Conservation (phyloP, 73 alveolate species). For the Symbiodinium natans region DNA sequence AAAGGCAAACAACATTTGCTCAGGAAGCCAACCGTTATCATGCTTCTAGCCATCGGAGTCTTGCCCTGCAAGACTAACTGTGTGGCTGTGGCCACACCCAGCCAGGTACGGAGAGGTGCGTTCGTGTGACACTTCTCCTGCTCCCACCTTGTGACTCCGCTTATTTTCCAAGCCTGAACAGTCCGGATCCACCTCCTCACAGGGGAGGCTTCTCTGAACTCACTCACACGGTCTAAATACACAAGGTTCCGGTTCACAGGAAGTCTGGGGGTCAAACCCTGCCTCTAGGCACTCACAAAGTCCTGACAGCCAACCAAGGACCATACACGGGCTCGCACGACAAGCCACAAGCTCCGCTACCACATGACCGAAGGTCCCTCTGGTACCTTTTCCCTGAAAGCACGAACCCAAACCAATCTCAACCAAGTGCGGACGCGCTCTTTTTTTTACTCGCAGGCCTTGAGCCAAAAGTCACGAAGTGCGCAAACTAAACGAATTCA, state of each 20-base stretch:
- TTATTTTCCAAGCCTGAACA: constrained; percentile 13
- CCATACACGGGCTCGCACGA: no score
- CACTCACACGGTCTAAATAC: neutral
- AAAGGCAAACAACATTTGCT: neutral
- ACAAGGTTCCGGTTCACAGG: neutral
- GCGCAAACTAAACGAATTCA: no score
- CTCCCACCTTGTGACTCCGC: neutral
- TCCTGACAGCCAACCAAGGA: no score
- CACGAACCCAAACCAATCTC: no score
- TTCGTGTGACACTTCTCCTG: neutral
- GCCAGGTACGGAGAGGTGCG: neutral
- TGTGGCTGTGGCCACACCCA: neutral
- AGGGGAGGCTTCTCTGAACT: neutral
- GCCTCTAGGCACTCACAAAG: neutral
- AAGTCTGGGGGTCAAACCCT: neutral
- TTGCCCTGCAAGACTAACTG: neutral
- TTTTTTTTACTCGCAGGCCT: no score
- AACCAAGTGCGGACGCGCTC: no score
- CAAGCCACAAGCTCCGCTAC: no score
- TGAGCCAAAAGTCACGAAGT: no score
- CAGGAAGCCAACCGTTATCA: neutral
- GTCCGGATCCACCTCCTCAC: no score
- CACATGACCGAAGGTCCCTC: no score
- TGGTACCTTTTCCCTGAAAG: no score
- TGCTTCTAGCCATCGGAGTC: constrained; percentile 17